Conservation (phyloP, 2,329 filamentous ascomycete genomes). For the Fusarium poae region DNA sequence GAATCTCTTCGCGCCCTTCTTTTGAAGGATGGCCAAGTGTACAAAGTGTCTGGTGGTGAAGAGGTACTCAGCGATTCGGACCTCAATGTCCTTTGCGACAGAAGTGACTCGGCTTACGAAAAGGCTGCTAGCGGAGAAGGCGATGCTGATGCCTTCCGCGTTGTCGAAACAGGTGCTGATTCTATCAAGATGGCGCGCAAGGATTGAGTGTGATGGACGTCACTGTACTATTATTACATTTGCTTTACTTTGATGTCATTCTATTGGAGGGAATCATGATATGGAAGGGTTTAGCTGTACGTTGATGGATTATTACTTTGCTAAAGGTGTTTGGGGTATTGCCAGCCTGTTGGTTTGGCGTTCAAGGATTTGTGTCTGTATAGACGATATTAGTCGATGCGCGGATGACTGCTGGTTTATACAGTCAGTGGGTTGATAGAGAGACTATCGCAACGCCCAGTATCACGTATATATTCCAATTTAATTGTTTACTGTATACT, state of each 20-base stretch:
- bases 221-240: background rate
- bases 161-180: slow-evolving; percentile 79
- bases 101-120: slow-evolving; percentile 73
- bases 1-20: slow-evolving; percentile 73
- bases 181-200: slow-evolving; percentile 61
- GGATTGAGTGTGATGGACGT: slow-evolving; percentile 7
- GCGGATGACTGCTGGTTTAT: background rate
- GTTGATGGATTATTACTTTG: slow-evolving; percentile 5
- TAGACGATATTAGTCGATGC: background rate
- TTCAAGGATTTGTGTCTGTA: background rate
- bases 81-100: slow-evolving; percentile 81
- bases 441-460: background rate
- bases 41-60: slow-evolving; percentile 69
- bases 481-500: background rate
- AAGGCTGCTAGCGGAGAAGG: slow-evolving; percentile 84
- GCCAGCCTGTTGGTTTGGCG: background rate
- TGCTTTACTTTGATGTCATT: slow-evolving; percentile 2
- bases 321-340: slow-evolving; percentile 8
- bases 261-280: background rate
- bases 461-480: background rate
- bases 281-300: slow-evolving; percentile 2
- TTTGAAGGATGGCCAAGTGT: slow-evolving; percentile 78
- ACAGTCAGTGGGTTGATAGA: background rate
- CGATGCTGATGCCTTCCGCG: slow-evolving; percentile 76
- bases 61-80: slow-evolving; percentile 81